Evolutionary conservation across 352 stramenopile genomes (phyloP).

Genomic region (Peronospora destructor): DNA sequence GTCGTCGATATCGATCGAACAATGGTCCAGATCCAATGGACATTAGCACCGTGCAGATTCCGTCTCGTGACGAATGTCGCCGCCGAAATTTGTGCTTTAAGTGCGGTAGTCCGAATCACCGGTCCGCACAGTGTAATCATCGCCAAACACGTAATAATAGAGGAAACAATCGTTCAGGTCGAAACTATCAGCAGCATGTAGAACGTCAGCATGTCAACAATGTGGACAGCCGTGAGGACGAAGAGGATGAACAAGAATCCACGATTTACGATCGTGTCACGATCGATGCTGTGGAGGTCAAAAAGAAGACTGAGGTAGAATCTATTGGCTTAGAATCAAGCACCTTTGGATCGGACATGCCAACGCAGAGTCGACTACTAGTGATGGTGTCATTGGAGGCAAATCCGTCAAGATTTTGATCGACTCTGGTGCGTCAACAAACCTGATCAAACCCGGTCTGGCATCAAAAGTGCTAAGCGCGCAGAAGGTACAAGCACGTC

Average conservation of each 20-base stretch:
- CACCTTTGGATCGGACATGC: neutral
- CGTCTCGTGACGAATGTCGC: conserved; percentile 9
- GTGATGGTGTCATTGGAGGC: neutral
- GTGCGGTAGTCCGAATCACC: conserved; percentile 6
- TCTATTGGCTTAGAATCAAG: neutral
- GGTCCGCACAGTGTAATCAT: conserved; percentile 4
- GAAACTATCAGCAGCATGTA: neutral
- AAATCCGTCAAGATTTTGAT: too few relatives aligned
- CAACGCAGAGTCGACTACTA: neutral
- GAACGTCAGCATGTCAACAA: conserved; percentile 3
- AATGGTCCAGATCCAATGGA: conserved; percentile 13
- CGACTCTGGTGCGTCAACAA: neutral
- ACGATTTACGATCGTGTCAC: neutral
- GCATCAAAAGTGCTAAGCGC: neutral
- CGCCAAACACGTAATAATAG: conserved; percentile 1
- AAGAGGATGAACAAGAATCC: neutral
- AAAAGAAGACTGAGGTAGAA: neutral
- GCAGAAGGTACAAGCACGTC: neutral
- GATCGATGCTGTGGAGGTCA: neutral
- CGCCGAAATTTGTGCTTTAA: conserved; percentile 15
- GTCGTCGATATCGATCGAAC: conserved; percentile 1
- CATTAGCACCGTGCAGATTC: conserved; percentile 9
- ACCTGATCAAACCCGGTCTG: neutral
- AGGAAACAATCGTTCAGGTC: conserved; percentile 1
- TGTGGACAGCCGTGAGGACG: neutral